Base-by-base conservation (phyloP, 169 alveolate genomes). In the Cryptosporidium baileyi region DNA sequence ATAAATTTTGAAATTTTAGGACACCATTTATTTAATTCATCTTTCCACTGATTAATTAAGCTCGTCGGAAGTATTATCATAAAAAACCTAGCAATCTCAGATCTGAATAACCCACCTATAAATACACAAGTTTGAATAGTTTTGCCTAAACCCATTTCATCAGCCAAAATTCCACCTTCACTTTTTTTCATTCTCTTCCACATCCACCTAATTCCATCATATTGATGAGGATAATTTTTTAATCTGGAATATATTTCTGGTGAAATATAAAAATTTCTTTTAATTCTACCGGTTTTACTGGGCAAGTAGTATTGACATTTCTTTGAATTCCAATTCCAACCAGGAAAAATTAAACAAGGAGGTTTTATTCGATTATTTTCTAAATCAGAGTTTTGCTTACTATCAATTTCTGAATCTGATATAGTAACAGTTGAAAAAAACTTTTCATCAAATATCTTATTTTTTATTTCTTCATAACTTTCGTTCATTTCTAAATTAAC, bases 71-170 rank as follows among this genome's bases (percentile, higher is more conserved):
- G 93, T 8, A 82, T 65, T 3, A 92, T 79, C 6, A 92, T 57
- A 28, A 92, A 82, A n/a, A 93, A 93, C 22, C 91, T 82, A 32
- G 89, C 63, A 13, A 90, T 81, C 19, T 88, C 57, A 28, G 81
- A 59, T 30, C 80, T 90, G 54, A 80, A 74, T 41, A 80, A 52
- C 17, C 85, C 45, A 79, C 91, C 67, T 40, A 89, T 44, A 61
- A 90, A 80, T 47, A 80, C 59, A 63, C 88, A 81, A 54, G 89
- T 88, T 82, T 91, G 82, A 13, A 93, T 74, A 11, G 94, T 93
- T 80, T 93, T 93, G 34, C 96, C 96, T 43, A 93, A 60, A 34
- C 96, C 96, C 96, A 93, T 93, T 63, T 91, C 94, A 88, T 93
- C 96, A 4, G 94, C 96, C 8, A 93, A 65, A 17, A 93, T 90